Base-by-base conservation (phyloP, 202 grass and related monocot genomes). In the Eragrostis tef region DNA sequence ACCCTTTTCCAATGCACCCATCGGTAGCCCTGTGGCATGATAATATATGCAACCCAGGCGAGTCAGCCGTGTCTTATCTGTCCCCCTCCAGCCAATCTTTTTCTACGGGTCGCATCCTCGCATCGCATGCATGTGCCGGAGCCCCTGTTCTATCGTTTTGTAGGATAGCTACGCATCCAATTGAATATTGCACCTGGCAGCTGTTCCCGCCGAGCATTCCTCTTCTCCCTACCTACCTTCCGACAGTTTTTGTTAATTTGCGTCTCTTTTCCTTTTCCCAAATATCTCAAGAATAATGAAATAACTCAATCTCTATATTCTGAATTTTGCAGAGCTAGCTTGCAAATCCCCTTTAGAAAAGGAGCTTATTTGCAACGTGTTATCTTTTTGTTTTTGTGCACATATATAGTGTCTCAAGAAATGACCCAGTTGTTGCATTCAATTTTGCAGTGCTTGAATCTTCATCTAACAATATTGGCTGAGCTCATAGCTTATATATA, bases 101-200 rank as follows among this genome's bases (percentile, higher is more conserved):
- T 39, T 77, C 66, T 73, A 27, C 4, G 57, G 78, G n/a, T n/a
- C n/a, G n/a, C n/a, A n/a, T n/a, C n/a, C n/a, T 67, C 73, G 78
- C 87, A 43, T 68, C 77, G 49, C 63, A 9, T 42, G 77, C 77
- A 82, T 89, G 83, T 89, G 87, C 87, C 16, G 72, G 48, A 71
- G 82, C 39, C 56, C 26, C 75, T 57, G 64, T 52, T 78, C 22
- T 60, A 81, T 81, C 73, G 78, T 81, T 78, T 67, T 65, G 72
- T 36, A 53, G 57, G 73, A 80, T 80, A 53, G 64, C 64, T 6
- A 78, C 66, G 51, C 57, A 45, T 46, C 74, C 29, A 66, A 67
- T 89, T 89, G 41, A 86, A 86, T 82, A 89, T 58, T 89, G 50
- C 73, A 82, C 51, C 78, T 78, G 83, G 70, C 65, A 60, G 65